Evolutionary conservation across 2,329 filamentous ascomycete genomes (phyloP).

Genomic region (Phaeosphaeria sp.): DNA sequence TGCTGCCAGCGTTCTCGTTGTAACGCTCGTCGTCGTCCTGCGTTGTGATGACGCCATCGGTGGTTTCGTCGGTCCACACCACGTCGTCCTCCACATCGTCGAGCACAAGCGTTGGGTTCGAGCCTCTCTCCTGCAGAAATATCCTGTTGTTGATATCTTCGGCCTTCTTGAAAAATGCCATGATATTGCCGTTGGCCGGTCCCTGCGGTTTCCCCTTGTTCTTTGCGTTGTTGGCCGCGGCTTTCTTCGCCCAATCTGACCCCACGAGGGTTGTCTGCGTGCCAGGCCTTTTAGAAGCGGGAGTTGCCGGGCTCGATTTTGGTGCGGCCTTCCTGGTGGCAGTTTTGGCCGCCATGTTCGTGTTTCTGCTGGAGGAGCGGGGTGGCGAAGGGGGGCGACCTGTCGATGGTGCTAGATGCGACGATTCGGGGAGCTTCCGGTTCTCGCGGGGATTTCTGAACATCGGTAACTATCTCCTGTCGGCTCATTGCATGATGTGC

Average conservation of each 20-base stretch:
- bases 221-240: slow-evolving; percentile 37
- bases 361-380: slow-evolving; percentile 21
- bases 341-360: slow-evolving; percentile 32
- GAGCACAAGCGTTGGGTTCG: slow-evolving; percentile 25
- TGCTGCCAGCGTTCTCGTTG: slow-evolving; percentile 52
- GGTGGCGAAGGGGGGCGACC: slow-evolving; percentile 63
- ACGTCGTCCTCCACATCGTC: slow-evolving; percentile 33
- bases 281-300: slow-evolving; percentile 24
- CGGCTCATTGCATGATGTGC: background rate
- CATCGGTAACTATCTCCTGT: slow-evolving; percentile 44
- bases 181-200: slow-evolving; percentile 59
- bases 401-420: slow-evolving; percentile 52
- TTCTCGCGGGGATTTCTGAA: slow-evolving; percentile 64
- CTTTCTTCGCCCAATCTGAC: slow-evolving; percentile 39
- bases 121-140: slow-evolving; percentile 44
- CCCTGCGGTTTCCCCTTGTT: slow-evolving; percentile 47
- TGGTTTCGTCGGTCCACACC: slow-evolving; percentile 40
- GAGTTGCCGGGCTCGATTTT: slow-evolving; percentile 18
- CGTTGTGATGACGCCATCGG: slow-evolving; percentile 20
- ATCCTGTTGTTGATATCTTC: slow-evolving; percentile 50
- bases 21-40: slow-evolving; percentile 42
- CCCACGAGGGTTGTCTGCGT: slow-evolving; percentile 46
- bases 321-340: slow-evolving; percentile 27
- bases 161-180: slow-evolving; percentile 62
- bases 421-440: slow-evolving; percentile 38